A percentile compares a stretch with the other conserved stretches of the same genome.
Evolutionary conservation across 2,329 filamentous ascomycete species (phyloP).

Genomic region (Penicillium occitanis): DNA sequence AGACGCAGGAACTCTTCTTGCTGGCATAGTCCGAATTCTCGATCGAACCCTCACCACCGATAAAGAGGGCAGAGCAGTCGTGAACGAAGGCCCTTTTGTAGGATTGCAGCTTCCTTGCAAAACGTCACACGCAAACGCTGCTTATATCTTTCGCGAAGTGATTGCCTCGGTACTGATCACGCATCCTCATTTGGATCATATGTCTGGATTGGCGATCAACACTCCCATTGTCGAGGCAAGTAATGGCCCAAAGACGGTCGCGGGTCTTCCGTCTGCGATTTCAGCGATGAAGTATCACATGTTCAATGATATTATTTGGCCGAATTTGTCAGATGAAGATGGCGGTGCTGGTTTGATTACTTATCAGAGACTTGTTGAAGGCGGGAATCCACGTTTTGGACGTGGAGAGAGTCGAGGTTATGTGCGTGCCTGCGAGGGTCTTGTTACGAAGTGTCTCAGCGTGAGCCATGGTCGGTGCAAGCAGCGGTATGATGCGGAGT

Average conservation of each 20-base stretch:
- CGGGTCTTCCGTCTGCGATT: slow-evolving; percentile 84
- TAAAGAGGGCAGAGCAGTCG: slow-evolving; percentile 30
- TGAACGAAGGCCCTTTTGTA: slow-evolving; percentile 70
- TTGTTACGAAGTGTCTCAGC: slow-evolving; percentile 83
- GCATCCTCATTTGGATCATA: slow-evolving; percentile 94
- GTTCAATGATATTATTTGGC: slow-evolving; percentile 98
- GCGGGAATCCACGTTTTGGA: slow-evolving; percentile 79
- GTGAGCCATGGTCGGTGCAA: slow-evolving; percentile 91
- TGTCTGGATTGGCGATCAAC: slow-evolving; percentile 88
- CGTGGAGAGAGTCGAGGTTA: slow-evolving; percentile 80
- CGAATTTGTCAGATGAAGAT: slow-evolving; percentile 93
- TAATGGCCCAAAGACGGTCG: slow-evolving; percentile 76
- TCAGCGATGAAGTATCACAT: slow-evolving; percentile 89
- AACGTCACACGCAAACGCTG: slow-evolving; percentile 73
- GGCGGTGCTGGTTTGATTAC: slow-evolving; percentile 90
- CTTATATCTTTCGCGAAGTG: slow-evolving; percentile 73
- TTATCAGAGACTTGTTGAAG: slow-evolving; percentile 83
- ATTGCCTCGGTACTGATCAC: slow-evolving; percentile 90
- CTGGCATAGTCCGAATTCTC: slow-evolving; percentile 78
- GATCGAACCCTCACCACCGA: slow-evolving; percentile 43
- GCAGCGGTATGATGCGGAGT: slow-evolving; percentile 58
- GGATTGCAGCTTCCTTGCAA: slow-evolving; percentile 69
- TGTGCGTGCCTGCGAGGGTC: slow-evolving; percentile 79
- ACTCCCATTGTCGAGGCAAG: slow-evolving; percentile 80
- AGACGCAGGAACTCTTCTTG: too few relatives aligned